These are phyloP conservation scores for Blastobotrys terrestris DNA, from an alignment of 805 yeast genomes.

Conservation along the genomic window DNA sequence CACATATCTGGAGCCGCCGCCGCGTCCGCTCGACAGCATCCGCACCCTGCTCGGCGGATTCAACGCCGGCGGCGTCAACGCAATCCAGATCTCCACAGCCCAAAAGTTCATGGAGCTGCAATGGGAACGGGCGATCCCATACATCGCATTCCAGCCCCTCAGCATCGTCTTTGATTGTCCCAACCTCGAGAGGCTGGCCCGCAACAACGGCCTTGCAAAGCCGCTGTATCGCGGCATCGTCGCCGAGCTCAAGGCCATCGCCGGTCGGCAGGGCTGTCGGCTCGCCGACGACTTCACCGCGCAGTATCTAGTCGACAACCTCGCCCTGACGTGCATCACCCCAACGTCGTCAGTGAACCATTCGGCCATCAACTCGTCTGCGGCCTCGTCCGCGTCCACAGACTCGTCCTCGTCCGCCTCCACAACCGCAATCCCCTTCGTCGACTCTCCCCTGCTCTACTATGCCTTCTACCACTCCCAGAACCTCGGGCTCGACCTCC, in stretches of 20 bases:
- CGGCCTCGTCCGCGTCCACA: neutral
- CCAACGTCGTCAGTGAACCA: conserved; percentile 4
- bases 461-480: conserved; percentile 57
- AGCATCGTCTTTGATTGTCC: conserved; percentile 68
- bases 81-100: conserved; percentile 6
- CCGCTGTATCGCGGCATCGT: conserved; percentile 79
- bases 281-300: conserved; percentile 1
- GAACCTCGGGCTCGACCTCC: conserved; percentile 63
- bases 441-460: conserved; percentile 50
- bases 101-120: conserved; percentile 38
- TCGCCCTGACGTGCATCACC: conserved; percentile 2
- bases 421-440: neutral
- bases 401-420: conserved; percentile 5
- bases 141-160: conserved; percentile 71
- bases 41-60: conserved; percentile 13
- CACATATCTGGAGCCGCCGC: conserved; percentile 1
- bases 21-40: neutral
- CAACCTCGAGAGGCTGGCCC: conserved; percentile 49
- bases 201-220: conserved; percentile 57
- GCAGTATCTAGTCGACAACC: conserved; percentile 2
- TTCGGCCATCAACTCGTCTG: neutral
- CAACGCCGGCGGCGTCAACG: conserved; percentile 21
- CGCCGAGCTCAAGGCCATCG: conserved; percentile 62
- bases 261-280: conserved; percentile 37
- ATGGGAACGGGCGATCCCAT: conserved; percentile 80